Evolutionary conservation across 345 rosid genomes (phyloP).

Genomic region (Carallia brachiata): DNA sequence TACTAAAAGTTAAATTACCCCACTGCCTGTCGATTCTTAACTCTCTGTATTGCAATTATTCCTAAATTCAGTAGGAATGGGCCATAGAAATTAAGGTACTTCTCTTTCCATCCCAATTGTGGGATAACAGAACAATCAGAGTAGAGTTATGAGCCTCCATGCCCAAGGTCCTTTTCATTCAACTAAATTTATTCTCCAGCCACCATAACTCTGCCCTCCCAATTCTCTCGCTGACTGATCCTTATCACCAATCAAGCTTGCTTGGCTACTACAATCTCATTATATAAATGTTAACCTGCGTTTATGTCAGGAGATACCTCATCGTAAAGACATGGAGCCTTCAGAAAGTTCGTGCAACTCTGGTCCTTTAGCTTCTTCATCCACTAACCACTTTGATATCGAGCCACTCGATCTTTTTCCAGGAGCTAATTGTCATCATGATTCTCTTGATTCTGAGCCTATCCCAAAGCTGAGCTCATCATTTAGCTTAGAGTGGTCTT

Average conservation of each 20-base stretch:
- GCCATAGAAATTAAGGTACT: slow-evolving; percentile 67
- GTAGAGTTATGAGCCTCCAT: slow-evolving; percentile 49
- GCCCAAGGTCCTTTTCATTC: slow-evolving; percentile 66
- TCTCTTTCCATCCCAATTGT: slow-evolving; percentile 43
- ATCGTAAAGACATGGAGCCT: slow-evolving; percentile 30
- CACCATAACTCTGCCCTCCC: slow-evolving; percentile 33
- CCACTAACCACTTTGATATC: slow-evolving; percentile 22
- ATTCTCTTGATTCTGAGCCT: slow-evolving; percentile 20
- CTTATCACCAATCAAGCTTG: slow-evolving; percentile 15
- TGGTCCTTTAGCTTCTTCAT: slow-evolving; percentile 29
- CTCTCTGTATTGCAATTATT: slow-evolving; percentile 56
- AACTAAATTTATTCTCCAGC: slow-evolving; percentile 72
- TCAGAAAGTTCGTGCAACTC: slow-evolving; percentile 26
- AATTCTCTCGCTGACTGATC: slow-evolving; percentile 29
- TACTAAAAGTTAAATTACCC: background rate
- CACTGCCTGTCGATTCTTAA: slow-evolving; percentile 46
- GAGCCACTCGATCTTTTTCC: slow-evolving; percentile 56
- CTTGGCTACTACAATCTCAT: slow-evolving; percentile 16
- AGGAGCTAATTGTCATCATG: slow-evolving; percentile 11
- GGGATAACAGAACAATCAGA: slow-evolving; percentile 54
- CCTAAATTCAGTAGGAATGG: slow-evolving; percentile 46
- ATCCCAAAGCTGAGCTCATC: slow-evolving; percentile 33
- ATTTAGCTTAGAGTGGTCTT: slow-evolving; percentile 5
- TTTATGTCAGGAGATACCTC: background rate
- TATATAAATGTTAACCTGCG: slow-evolving; percentile 12